Base-by-base conservation (phyloP, 148 eudicot species). In the Heliamphora exappendiculata region DNA sequence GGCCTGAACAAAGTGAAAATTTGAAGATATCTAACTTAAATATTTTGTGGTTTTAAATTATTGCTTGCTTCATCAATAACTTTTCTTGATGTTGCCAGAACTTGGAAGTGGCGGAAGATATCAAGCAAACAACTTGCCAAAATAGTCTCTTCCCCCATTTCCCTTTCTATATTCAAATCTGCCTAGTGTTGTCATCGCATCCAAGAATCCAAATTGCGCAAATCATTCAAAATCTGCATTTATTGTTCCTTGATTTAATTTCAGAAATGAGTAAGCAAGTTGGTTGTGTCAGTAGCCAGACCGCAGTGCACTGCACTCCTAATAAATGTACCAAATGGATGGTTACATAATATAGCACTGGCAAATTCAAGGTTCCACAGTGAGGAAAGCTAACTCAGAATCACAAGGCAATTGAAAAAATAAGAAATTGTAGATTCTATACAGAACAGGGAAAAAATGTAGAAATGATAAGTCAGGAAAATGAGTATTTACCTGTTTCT, bases 401-500 rank as follows among this genome's bases (percentile, higher is more conserved):
- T 3, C n/a, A n/a, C n/a, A 5, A 26, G 33, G 47, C 16, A 50
- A 53, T n/a, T 58, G 64, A 75, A 36, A 59, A 29, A 67, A 69
- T 10, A 67, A 54, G 2, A 53, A 33, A 1, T 4, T 5, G 37
- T 60, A n/a, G n/a, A n/a, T 0, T 28, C 36, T 34, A 64, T 22
- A 34, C 47, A 70, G 36, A 59, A 24, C 70, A 28, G 24, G 65
- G 58, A 24, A 58, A 11, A 64, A 19, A 45, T 45, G n/a, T 0
- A 67, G 19, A 68, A 79, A 58, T 50, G 42, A 62, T 20, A 36
- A 60, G 45, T 34, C 7, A 20, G 39, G 44, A 42, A 71, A 78
- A 20, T 28, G n/a, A 75, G 45, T 76, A 84, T 78, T n/a, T 87
- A 94, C 98, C 67, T 92, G 91, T 77, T 88, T 94, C 71, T 87